These are phyloP conservation scores for Ogataea trehalophila DNA, from an alignment of 805 yeast species.

Conservation along the genomic window DNA sequence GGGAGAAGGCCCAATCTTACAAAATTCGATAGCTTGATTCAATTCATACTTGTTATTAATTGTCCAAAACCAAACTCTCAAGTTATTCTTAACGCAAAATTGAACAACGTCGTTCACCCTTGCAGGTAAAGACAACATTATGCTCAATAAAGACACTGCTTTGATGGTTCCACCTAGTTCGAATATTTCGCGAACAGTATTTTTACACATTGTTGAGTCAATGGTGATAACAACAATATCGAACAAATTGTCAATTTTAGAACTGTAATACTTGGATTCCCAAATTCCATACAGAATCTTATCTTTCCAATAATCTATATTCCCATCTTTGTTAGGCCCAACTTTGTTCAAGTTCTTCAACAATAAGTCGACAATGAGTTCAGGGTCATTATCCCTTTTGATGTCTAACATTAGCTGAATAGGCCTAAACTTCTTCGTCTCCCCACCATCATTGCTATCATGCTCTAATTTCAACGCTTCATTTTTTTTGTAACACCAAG, in stretches of 20 bases:
- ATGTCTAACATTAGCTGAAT: conserved; percentile 39
- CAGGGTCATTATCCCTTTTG: conserved; percentile 29
- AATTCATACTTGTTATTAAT: conserved; percentile 26
- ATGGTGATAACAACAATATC: conserved; percentile 29
- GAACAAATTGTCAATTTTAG: conserved; percentile 21
- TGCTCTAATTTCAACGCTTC: conserved; percentile 24
- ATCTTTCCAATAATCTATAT: conserved; percentile 28
- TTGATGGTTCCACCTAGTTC: conserved; percentile 15
- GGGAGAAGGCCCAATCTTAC: conserved; percentile 18
- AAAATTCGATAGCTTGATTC: conserved; percentile 10
- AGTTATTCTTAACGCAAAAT: conserved; percentile 13
- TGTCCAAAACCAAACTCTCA: conserved; percentile 35
- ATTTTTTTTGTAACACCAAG: conserved; percentile 38
- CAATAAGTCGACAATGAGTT: conserved; percentile 21
- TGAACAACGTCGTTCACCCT: conserved; percentile 14
- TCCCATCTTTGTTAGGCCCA: conserved; percentile 8
- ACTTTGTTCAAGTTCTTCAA: conserved; percentile 18
- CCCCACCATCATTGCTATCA: conserved; percentile 13
- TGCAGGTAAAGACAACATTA: conserved; percentile 18
- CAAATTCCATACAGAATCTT: conserved; percentile 35
- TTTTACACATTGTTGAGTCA: conserved; percentile 18
- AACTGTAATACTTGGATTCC: conserved; percentile 26
- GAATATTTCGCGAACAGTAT: conserved; percentile 18
- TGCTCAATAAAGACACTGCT: conserved; percentile 20
- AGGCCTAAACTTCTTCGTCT: conserved; percentile 1